Conservation (phyloP, 495 filamentous ascomycete genomes). For the Neurospora sp. region DNA sequence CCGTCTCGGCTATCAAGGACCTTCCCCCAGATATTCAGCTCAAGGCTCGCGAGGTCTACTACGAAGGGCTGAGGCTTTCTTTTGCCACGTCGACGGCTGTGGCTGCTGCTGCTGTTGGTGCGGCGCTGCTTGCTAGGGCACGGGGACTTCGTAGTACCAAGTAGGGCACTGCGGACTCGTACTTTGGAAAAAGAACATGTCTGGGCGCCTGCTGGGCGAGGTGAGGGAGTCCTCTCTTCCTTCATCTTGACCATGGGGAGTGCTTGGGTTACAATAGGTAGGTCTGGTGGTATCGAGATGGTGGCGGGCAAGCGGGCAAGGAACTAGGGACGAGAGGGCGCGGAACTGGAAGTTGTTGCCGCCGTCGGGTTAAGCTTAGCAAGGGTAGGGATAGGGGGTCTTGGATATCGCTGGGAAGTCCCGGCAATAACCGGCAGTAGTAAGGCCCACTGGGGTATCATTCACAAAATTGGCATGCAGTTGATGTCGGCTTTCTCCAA, state of each 20-base stretch:
- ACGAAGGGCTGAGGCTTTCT: constrained; percentile 43
- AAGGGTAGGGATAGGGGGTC: background rate
- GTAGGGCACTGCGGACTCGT: background rate
- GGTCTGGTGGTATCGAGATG: background rate
- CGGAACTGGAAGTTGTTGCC: background rate
- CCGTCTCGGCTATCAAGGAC: constrained; percentile 41
- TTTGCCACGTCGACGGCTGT: constrained; percentile 46
- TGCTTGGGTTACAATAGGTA: background rate
- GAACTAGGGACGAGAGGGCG: background rate
- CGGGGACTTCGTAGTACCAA: constrained; percentile 32
- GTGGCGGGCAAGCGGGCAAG: background rate
- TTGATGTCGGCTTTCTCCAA: background rate
- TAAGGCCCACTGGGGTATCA: background rate
- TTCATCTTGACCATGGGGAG: background rate
- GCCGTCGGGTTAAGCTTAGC: background rate
- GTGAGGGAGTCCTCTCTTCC: background rate
- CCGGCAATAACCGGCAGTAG: background rate
- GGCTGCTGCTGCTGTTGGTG: constrained; percentile 38
- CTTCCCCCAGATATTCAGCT: constrained; percentile 51
- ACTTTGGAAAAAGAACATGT: background rate
- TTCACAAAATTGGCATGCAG: background rate
- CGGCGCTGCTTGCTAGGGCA: constrained; percentile 42
- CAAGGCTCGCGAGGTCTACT: constrained; percentile 49
- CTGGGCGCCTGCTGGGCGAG: background rate
- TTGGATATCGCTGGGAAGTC: background rate